Evolutionary conservation across 805 yeast species (phyloP), one percentile per base, ranked within the genome.

Genomic region (Starmerella apicola): DNA sequence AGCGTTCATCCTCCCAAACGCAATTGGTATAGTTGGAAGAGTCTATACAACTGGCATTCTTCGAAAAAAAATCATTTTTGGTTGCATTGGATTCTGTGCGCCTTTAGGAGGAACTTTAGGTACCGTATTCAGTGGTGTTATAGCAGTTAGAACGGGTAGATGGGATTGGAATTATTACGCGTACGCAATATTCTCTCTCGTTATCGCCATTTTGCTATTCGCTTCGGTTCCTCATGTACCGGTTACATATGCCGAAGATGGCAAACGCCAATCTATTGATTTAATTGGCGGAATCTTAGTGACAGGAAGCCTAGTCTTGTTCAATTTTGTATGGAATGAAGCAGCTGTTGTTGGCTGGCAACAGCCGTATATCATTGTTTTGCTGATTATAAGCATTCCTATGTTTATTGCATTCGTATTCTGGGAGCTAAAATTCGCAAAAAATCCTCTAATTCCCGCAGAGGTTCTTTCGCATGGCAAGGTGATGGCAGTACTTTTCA

Each of bases 321-420:
- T 81, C 54, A 79, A 76, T 49, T 74, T 80, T 53, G 72, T 73
- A 2, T 74, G 83, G 74, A 80, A 77, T 50, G 85, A 81, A 54
- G 88, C 80, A 2, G 82, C 88, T 0, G 66, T 70, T 4, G 77
- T 63, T 2, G 83, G 86, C 17, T 81, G 88, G 88, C 50, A 58
- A 9, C 54, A 52, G 2, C 67, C 76, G 1, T 80, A 79, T 48
- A 69, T 76, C 31, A 62, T 79, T 0, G 20, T 65, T 0, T 53
- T 81, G 10, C 58, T 79, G 22, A 61, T 76, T 1, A 53, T 78
- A 4, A 73, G 84, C 0, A 46, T 64, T 0, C 21, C 67, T 1
- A 45, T 62, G 6, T 50, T 79, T 8, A 48, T 57, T 3, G 63
- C 53, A 0, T 80, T 81, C 52, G 63, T 68, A 45, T 49, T 55